Percentiles rank a stretch among this genome's conserved stretches.
phyloP scores from a whole-genome alignment of 2,329 filamentous ascomycete species.

The Penicillium sp. region DNA sequence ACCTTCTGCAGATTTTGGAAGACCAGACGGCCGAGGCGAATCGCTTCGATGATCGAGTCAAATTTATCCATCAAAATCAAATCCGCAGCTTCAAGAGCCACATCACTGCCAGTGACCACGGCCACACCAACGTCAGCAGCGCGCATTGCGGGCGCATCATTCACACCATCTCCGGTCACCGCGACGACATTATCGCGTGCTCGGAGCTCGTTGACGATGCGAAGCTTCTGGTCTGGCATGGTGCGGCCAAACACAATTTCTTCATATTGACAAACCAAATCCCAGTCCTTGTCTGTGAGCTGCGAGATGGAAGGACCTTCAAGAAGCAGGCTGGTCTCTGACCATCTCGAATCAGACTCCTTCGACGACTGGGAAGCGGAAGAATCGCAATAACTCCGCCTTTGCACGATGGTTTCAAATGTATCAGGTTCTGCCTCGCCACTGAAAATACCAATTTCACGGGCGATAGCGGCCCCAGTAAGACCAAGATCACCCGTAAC shows the following conservation, averaged over 20 bases:
- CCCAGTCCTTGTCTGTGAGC: slow-evolving; percentile 6
- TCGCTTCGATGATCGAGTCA: slow-evolving; percentile 43
- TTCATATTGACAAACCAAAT: slow-evolving; percentile 7
- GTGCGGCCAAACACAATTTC: slow-evolving; percentile 12
- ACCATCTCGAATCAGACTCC: too few species aligned
- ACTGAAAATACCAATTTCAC: slow-evolving; percentile 66
- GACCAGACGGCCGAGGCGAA: slow-evolving; percentile 41
- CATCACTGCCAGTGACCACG: slow-evolving; percentile 66
- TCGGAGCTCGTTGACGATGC: slow-evolving; percentile 9
- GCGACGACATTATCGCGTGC: slow-evolving; percentile 47
- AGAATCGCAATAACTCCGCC: too few species aligned
- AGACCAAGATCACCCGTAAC: slow-evolving; percentile 70
- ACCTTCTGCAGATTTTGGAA: slow-evolving; percentile 48
- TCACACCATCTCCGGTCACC: slow-evolving; percentile 66
- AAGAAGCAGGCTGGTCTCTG: slow-evolving; percentile 7
- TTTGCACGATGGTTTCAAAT: slow-evolving; percentile 4
- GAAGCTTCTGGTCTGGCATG: slow-evolving; percentile 6
- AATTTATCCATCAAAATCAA: slow-evolving; percentile 59
- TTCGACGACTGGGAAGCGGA: too few species aligned
- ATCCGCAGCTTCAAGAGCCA: slow-evolving; percentile 65
- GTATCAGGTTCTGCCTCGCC: slow-evolving; percentile 9
- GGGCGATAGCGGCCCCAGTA: slow-evolving; percentile 71
- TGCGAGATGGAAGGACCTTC: neutral
- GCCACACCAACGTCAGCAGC: slow-evolving; percentile 66
- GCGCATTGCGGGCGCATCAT: slow-evolving; percentile 65